Conservation (phyloP, 2,329 filamentous ascomycete species). For the Talaromyces pinophilus region DNA sequence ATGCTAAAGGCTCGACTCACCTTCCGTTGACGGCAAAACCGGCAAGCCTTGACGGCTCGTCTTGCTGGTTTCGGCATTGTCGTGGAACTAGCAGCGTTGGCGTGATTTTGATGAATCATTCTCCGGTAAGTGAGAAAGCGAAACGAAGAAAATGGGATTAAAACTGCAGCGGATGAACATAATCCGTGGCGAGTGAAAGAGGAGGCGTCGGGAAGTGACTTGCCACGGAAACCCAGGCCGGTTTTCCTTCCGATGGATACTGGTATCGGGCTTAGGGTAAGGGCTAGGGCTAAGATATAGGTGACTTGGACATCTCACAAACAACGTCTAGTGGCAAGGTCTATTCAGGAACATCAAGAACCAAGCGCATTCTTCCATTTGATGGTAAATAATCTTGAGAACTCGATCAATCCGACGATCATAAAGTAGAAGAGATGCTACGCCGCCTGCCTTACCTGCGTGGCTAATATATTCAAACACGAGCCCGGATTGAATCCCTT, state of each 20-base stretch:
- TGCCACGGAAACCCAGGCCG: not conserved
- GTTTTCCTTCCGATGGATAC: not conserved
- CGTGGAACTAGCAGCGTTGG: not conserved
- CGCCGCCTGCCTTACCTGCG: no score
- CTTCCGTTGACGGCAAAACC: constrained; percentile 22
- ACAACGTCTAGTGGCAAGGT: no score
- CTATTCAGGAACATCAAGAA: not conserved
- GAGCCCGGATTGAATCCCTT: no score
- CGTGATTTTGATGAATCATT: not conserved
- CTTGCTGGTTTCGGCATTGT: constrained; percentile 17
- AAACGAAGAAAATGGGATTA: not conserved
- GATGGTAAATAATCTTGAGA: not conserved
- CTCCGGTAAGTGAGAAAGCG: not conserved
- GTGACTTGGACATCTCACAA: no score
- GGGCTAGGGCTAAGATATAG: not conserved
- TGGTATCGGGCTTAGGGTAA: not conserved
- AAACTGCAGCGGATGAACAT: not conserved
- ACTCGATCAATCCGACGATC: not conserved
- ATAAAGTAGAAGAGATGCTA: not conserved
- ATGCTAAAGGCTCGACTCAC: constrained; percentile 9
- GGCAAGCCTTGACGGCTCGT: constrained; percentile 21
- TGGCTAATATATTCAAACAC: no score
- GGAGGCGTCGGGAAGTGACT: not conserved
- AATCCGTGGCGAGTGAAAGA: not conserved
- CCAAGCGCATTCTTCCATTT: not conserved